These are phyloP conservation scores for Giardia duodenalis DNA, from an alignment of 208 protist genomes.

Conservation along the genomic window DNA sequence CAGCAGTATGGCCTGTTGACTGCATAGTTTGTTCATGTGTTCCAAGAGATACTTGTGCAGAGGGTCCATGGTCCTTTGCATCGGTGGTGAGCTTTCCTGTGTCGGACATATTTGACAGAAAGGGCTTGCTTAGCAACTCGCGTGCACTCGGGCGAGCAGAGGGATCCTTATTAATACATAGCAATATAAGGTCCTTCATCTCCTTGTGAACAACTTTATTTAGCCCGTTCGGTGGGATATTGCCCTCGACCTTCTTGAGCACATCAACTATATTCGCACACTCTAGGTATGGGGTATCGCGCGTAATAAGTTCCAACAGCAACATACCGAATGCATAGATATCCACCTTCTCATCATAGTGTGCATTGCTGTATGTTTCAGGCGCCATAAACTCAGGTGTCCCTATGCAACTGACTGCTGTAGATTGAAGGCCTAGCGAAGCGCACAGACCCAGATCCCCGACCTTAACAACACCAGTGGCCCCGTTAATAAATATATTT, in stretches of 20 bases:
- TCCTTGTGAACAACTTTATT: not conserved
- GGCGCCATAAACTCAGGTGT: conserved; percentile 72
- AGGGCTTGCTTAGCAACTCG: not conserved
- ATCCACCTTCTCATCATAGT: conserved; percentile 64
- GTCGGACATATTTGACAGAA: not conserved
- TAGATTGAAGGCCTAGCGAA: conserved; percentile 20
- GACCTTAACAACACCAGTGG: conserved; percentile 57
- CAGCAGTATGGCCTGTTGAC: too few relatives aligned
- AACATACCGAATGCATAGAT: conserved; percentile 68
- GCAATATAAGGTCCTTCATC: not conserved
- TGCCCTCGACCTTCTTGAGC: conserved; percentile 47
- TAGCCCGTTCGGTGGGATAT: not conserved
- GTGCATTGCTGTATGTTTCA: conserved; percentile 59
- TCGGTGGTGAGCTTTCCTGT: too few relatives aligned
- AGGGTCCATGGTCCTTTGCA: too few relatives aligned
- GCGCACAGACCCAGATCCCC: conserved; percentile 60
- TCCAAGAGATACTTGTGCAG: too few relatives aligned
- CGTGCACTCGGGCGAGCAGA: not conserved
- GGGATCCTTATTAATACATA: not conserved
- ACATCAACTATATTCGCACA: conserved; percentile 59
- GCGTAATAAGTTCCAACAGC: conserved; percentile 64
- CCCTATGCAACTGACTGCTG: conserved; percentile 31
- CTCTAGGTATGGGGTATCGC: conserved; percentile 61
- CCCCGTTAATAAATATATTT: conserved; percentile 68
- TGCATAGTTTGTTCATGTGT: too few relatives aligned